Base-by-base conservation (phyloP, 345 rosid species). In the Clausena lansium region DNA sequence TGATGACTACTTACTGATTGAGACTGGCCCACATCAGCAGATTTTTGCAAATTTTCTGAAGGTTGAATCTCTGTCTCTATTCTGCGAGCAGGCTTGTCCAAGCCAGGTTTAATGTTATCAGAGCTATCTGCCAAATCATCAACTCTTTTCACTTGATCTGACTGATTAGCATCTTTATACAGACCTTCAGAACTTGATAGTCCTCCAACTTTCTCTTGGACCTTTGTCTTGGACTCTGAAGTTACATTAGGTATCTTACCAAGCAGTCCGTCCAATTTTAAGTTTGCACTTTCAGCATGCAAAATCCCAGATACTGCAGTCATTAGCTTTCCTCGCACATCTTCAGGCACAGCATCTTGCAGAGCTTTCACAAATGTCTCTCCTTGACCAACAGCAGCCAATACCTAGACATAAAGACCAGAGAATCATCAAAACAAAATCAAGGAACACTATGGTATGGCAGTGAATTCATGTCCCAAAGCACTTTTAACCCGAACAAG, bases 281-380 rank as follows among this genome's bases (percentile, higher is more conserved):
- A 76, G 76, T 82, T 90, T 60, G 76, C 73, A 28, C 88, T 84
- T 77, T 86, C 88, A 75, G 92, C 83, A 19, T 81, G 82, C 88
- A 93, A 69, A 79, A 95, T 84, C 78, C 83, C 90, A 52, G 95
- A 85, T 38, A 88, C 91, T 68, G 97, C 79, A 71, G 85, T 72
- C 64, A 91, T 91, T 62, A 95, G 93, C 81, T 89, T 95, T 81
- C 35, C 99, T 64, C 93, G 92, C 84, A 93, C 99, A 30, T 95
- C 98, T 87, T 91, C 98, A 17, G 98, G 98, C 75, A 95, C 96
- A 36, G 93, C 98, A 85, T 90, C 94, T 87, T 95, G 88, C 87
- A 95, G 85, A 73, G 98, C 99, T 77, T 78, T 89, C 83, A 95
- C 55, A 76, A 95, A 38, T 20, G 97, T 87, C 87, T 93, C 97